These are phyloP conservation scores for Talaromyces sp. DNA, from an alignment of 2,329 filamentous ascomycete species.

Conservation along the genomic window DNA sequence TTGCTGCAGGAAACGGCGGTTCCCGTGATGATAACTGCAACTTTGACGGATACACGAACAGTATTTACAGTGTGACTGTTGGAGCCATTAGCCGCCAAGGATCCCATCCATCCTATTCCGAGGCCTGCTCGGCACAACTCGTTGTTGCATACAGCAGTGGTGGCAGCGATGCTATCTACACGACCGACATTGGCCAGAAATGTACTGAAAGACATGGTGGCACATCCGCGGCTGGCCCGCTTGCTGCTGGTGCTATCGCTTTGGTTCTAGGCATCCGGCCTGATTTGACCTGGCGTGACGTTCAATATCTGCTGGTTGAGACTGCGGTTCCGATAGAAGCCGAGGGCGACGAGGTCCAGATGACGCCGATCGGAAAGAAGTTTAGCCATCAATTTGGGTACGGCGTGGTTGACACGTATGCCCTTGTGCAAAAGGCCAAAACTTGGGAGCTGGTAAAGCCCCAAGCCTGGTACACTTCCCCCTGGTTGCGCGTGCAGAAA, in stretches of 20 bases:
- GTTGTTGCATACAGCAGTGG: constrained; percentile 97
- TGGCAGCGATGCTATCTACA: constrained; percentile 83
- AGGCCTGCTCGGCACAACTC: constrained; percentile 89
- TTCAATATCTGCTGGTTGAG: constrained; percentile 84
- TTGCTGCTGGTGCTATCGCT: constrained; percentile 88
- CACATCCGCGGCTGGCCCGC: constrained; percentile 88
- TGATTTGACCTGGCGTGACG: constrained; percentile 85
- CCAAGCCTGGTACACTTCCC: constrained; percentile 89
- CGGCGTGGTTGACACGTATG: constrained; percentile 86
- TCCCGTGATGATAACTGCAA: constrained; percentile 90
- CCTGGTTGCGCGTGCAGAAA: constrained; percentile 87
- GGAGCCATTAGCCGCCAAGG: constrained; percentile 86
- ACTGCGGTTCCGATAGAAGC: constrained; percentile 77
- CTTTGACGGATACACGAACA: constrained; percentile 98
- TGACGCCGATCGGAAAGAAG: constrained; percentile 72
- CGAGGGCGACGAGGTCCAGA: constrained; percentile 72
- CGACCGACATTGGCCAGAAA: constrained; percentile 85
- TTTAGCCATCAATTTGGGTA: constrained; percentile 96
- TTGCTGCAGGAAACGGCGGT: constrained; percentile 93
- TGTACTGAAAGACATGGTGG: constrained; percentile 85
- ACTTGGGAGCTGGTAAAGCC: constrained; percentile 85
- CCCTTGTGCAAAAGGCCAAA: constrained; percentile 79
- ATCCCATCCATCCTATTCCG: constrained; percentile 90
- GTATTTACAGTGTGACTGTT: constrained; percentile 97
- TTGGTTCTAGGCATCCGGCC: constrained; percentile 79